These are phyloP conservation scores for Hansfordia pulvinata DNA, from an alignment of 2,329 filamentous ascomycete genomes.

Conservation along the genomic window DNA sequence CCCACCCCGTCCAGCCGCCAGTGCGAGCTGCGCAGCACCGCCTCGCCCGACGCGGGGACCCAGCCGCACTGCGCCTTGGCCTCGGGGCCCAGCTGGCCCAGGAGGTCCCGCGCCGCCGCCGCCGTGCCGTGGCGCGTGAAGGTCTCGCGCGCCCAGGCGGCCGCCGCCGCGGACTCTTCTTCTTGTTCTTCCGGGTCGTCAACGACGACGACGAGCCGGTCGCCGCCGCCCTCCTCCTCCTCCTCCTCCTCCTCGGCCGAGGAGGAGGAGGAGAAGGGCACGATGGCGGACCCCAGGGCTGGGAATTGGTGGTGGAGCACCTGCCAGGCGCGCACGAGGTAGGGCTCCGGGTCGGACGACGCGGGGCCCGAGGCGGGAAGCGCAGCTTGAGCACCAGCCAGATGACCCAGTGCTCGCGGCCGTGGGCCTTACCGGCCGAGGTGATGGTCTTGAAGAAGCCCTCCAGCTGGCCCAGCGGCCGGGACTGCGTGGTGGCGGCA, in stretches of 20 bases:
- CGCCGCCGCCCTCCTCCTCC: no score
- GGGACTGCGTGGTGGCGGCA: no score
- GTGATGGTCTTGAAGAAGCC: conserved; percentile 14
- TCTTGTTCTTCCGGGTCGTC: no score
- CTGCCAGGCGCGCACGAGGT: conserved; percentile 6
- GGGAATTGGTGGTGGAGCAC: conserved; percentile 5
- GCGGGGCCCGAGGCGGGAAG: conserved; percentile 8
- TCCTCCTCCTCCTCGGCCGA: not conserved
- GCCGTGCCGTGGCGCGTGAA: conserved; percentile 4
- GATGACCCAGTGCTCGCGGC: conserved; percentile 17
- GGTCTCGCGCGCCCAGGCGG: conserved; percentile 3
- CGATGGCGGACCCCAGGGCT: conserved; percentile 5
- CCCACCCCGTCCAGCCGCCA: conserved; percentile 10
- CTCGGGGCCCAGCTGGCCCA: conserved; percentile 3
- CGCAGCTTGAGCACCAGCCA: conserved; percentile 5
- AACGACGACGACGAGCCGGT: conserved; percentile 1
- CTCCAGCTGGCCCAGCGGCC: conserved; percentile 9
- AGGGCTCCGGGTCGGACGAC: conserved; percentile 4
- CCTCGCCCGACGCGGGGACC: conserved; percentile 5
- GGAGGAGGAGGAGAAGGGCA: no score
- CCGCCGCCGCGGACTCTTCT: no score
- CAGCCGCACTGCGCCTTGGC: conserved; percentile 8
- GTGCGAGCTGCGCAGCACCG: conserved; percentile 7
- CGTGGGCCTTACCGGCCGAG: conserved; percentile 7
- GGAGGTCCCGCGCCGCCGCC: conserved; percentile 5